phyloP scores from a whole-genome alignment of 2,329 filamentous ascomycete species.

The Sordariomycetes sp. region DNA sequence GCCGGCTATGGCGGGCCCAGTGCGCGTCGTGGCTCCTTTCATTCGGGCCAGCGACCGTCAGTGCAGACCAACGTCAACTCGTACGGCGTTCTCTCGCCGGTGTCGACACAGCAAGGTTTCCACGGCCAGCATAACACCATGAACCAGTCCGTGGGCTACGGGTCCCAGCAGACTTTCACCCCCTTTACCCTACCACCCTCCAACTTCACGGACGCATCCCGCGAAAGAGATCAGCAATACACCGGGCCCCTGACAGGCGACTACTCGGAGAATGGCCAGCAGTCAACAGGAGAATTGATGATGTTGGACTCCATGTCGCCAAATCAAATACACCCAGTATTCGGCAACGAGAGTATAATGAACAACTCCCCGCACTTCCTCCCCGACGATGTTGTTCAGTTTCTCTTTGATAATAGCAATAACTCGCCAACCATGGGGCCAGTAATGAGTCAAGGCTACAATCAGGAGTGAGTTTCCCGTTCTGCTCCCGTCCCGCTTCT shows the following conservation, averaged over 20 bases:
- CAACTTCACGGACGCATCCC: slow-evolving; percentile 36
- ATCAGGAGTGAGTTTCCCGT: background rate
- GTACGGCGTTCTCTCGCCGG: slow-evolving; percentile 43
- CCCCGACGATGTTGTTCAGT: slow-evolving; percentile 79
- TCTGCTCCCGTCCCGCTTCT: background rate
- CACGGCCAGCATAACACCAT: slow-evolving; percentile 33
- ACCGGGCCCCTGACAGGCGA: slow-evolving; percentile 27
- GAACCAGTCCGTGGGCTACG: slow-evolving; percentile 38
- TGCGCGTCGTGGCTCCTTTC: slow-evolving; percentile 19
- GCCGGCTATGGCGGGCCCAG: slow-evolving; percentile 20
- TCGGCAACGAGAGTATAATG: slow-evolving; percentile 66
- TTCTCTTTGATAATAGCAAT: slow-evolving; percentile 53
- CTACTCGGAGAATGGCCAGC: slow-evolving; percentile 32
- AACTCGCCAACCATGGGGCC: background rate
- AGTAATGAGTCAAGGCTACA: background rate
- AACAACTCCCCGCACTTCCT: slow-evolving; percentile 80
- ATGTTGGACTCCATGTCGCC: slow-evolving; percentile 51
- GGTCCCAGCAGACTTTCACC: slow-evolving; percentile 50
- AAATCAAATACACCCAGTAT: slow-evolving; percentile 69
- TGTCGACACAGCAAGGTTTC: slow-evolving; percentile 36
- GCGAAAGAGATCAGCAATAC: slow-evolving; percentile 24
- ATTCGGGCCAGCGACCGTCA: slow-evolving; percentile 32
- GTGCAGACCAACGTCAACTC: slow-evolving; percentile 34
- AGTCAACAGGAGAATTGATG: slow-evolving; percentile 42
- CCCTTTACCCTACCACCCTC: slow-evolving; percentile 53